phyloP scores from a whole-genome alignment of 1,284 basidiomycete genomes.

The Microbotryum violaceum region DNA sequence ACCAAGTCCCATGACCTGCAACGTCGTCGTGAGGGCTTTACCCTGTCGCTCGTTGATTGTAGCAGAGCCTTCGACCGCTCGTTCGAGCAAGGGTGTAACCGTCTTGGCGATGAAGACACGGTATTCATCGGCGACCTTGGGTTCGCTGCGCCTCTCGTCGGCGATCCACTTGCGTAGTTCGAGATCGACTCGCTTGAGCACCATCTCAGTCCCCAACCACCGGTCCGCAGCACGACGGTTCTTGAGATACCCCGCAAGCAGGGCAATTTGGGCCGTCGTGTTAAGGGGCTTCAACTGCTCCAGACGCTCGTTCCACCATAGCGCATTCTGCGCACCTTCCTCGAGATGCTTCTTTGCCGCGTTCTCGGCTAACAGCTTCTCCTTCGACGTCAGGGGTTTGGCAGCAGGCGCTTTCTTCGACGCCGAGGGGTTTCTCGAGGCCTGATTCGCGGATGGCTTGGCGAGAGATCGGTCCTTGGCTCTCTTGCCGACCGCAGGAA shows the following conservation, averaged over 20 bases:
- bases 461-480: conserved; percentile 12
- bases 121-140: conserved; percentile 46
- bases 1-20: conserved; percentile 49
- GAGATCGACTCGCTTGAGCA: conserved; percentile 51
- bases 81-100: conserved; percentile 37
- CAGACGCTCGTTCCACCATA: conserved; percentile 51
- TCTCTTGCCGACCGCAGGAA: conserved; percentile 41
- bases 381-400: conserved; percentile 29
- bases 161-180: conserved; percentile 51
- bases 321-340: conserved; percentile 42
- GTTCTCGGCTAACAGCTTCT: conserved; percentile 47
- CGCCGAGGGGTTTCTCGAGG: conserved; percentile 37
- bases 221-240: conserved; percentile 46
- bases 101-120: conserved; percentile 47
- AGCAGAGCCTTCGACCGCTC: conserved; percentile 44
- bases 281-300: conserved; percentile 39
- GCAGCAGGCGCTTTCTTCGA: conserved; percentile 8
- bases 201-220: conserved; percentile 49
- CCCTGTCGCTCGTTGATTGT: conserved; percentile 39
- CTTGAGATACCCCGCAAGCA: conserved; percentile 44
- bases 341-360: conserved; percentile 46
- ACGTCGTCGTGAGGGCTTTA: conserved; percentile 43
- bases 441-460: conserved; percentile 9
- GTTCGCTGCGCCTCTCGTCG: conserved; percentile 43
- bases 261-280: conserved; percentile 35